Evolutionary conservation across 805 yeast species (phyloP).

Genomic region (Yarrowia phangngaensis): DNA sequence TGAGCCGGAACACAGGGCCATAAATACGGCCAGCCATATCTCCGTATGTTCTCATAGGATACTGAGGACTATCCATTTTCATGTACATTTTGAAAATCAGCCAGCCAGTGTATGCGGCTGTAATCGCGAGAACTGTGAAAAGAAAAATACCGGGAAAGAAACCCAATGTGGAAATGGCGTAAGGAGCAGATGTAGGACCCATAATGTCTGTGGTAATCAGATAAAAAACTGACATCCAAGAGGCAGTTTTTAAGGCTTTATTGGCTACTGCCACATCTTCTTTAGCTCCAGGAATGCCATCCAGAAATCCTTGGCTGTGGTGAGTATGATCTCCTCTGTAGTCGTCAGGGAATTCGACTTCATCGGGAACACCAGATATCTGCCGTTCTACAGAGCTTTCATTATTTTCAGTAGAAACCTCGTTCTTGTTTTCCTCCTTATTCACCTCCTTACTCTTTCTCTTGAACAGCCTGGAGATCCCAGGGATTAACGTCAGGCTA

Average conservation of each 20-base stretch:
- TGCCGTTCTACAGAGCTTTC: background rate
- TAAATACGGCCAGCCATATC: slow-evolving; percentile 44
- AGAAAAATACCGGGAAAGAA: slow-evolving; percentile 47
- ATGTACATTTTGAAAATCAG: slow-evolving; percentile 42
- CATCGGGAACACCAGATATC: background rate
- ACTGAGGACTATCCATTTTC: slow-evolving; percentile 44
- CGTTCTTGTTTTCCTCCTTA: background rate
- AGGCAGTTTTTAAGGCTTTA: slow-evolving; percentile 32
- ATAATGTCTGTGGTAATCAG: slow-evolving; percentile 48
- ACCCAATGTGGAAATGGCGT: slow-evolving; percentile 46
- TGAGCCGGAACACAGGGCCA: slow-evolving; percentile 40
- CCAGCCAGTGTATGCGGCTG: slow-evolving; percentile 46
- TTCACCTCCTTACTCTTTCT: slow-evolving; percentile 5
- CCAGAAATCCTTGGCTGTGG: background rate
- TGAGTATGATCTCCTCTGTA: slow-evolving; percentile 21
- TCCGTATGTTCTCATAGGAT: slow-evolving; percentile 45
- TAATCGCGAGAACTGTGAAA: slow-evolving; percentile 43
- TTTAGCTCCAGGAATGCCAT: slow-evolving; percentile 21
- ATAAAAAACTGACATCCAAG: slow-evolving; percentile 42
- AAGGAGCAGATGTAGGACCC: slow-evolving; percentile 49
- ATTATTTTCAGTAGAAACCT: background rate
- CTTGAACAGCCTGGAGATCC: slow-evolving; percentile 1
- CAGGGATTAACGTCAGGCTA: slow-evolving; percentile 3
- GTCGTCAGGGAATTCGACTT: slow-evolving; percentile 6
- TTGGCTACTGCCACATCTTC: slow-evolving; percentile 28